Percentiles rank a stretch among this genome's conserved stretches.
phyloP scores from a whole-genome alignment of 2,329 filamentous ascomycete species.

The Exophiala sp. region DNA sequence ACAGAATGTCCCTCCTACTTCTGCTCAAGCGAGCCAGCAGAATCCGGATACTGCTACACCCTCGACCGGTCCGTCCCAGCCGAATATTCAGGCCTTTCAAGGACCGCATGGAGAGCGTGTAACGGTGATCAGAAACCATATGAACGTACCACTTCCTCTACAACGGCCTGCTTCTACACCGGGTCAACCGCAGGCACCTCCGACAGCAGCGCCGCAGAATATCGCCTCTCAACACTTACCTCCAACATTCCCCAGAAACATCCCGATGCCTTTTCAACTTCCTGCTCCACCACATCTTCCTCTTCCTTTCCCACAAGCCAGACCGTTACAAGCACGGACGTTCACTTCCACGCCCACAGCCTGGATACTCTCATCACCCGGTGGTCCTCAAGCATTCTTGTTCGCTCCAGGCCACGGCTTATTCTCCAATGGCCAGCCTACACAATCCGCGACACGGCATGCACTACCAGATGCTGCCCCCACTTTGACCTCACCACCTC shows the following conservation, averaged over 20 bases:
- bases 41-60: no score
- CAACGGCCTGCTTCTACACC: slow-evolving; percentile 14
- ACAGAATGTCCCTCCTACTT: no score
- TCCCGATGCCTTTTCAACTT: slow-evolving; percentile 1
- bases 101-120: slow-evolving; percentile 21
- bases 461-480: no score
- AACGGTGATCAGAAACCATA: slow-evolving; percentile 9
- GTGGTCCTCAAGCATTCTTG: slow-evolving; percentile 27
- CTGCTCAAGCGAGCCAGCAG: no score
- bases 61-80: neutral
- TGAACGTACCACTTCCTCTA: slow-evolving; percentile 10
- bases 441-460: neutral
- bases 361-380: slow-evolving; percentile 25
- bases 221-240: no score
- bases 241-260: neutral
- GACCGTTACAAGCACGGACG: neutral
- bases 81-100: slow-evolving; percentile 7
- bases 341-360: slow-evolving; percentile 13
- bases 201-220: no score
- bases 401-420: slow-evolving; percentile 27
- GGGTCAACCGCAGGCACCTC: slow-evolving; percentile 1
- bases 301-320: neutral
- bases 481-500: neutral
- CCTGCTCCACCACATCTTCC: neutral
- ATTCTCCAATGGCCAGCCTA: slow-evolving; percentile 10